Evolutionary conservation across 2,329 filamentous ascomycete species (phyloP).

Genomic region (Calonectria pseudoreteaudii): DNA sequence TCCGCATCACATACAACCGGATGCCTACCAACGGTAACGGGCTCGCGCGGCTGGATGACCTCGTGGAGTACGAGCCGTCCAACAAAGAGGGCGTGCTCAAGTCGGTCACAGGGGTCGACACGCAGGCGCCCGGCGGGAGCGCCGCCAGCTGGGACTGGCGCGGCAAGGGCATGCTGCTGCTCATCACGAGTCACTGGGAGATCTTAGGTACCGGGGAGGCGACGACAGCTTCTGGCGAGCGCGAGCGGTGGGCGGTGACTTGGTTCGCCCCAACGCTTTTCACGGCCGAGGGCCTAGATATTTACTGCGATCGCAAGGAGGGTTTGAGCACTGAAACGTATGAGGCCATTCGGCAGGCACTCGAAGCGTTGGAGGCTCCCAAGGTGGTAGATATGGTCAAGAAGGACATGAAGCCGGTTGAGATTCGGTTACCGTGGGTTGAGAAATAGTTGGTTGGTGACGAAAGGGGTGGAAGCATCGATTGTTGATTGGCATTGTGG

Average conservation of each 20-base stretch:
- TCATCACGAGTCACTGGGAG: constrained; percentile 84
- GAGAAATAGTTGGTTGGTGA: constrained; percentile 31
- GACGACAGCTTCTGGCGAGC: constrained; percentile 50
- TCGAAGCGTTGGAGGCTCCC: constrained; percentile 61
- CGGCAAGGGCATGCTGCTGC: constrained; percentile 79
- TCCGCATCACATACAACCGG: constrained; percentile 79
- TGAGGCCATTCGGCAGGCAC: constrained; percentile 64
- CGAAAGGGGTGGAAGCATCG: neutral
- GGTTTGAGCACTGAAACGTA: constrained; percentile 71
- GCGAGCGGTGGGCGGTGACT: constrained; percentile 80
- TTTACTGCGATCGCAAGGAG: constrained; percentile 75
- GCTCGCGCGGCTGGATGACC: constrained; percentile 71
- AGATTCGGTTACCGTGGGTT: constrained; percentile 64
- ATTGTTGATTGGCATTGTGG: constrained; percentile 11
- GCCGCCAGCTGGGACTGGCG: constrained; percentile 77
- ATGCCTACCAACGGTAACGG: constrained; percentile 57
- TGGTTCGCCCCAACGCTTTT: constrained; percentile 88
- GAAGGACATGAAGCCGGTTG: constrained; percentile 62
- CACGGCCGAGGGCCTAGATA: constrained; percentile 83
- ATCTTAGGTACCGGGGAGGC: constrained; percentile 79
- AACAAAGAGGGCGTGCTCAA: constrained; percentile 63
- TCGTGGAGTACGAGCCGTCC: constrained; percentile 76
- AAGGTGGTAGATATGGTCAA: constrained; percentile 64
- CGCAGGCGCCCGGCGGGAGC: constrained; percentile 40
- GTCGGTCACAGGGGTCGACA: constrained; percentile 75